Base-by-base conservation (phyloP, 2,329 filamentous ascomycete species). In the Sporothrix inflata region DNA sequence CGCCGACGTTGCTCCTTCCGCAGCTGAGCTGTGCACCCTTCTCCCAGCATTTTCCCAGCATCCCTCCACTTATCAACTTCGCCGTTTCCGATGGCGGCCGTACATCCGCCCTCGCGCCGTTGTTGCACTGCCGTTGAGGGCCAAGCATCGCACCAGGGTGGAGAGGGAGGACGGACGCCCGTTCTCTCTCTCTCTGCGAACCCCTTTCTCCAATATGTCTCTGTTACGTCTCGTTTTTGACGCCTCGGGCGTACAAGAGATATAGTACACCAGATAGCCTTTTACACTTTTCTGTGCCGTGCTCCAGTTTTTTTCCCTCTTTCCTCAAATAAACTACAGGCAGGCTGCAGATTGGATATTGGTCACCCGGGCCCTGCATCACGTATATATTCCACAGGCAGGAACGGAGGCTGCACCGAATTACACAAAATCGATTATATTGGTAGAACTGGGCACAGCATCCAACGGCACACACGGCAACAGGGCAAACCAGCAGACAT, bases 111-210 rank as follows among this genome's bases (percentile, higher is more conserved):
- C 11, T 27, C 16, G 38, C 38, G 21, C 38, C 60, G 40, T 65
- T 16, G 42, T 34, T 66, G 63, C 63, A 66, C 63, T 47, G 42
- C 63, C 42, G 63, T 66, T 49, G 63, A 66, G 24, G 63, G 63
- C 40, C 61, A 21, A 66, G 19, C 40, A 42, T 66, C 21, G 40
- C 40, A 47, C 42, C 3, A 14, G 19, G 47, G 40, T 11, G 40
- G 24, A n/a, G 38, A 27, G n/a, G 42, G 38, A 24, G 11, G 14
- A 40, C 11, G 57, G 27, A 60, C 14, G 55, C 27, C 55, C 9
- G 55, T 27, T 27, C 40, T 57, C 2, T 57, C 12, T 42, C 57
- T 42, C 8, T 42, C 34, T 42, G 38, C n/a, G 57, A 40, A 24
- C 27, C n/a, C 34, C 14, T 42, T 40, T 63, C 38, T 45, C 60